A percentile compares a stretch with the other conserved stretches of the same genome.
These are phyloP conservation scores for Triticum monococcum DNA, from an alignment of 176 grass and related monocot genomes.

Conservation along the genomic window DNA sequence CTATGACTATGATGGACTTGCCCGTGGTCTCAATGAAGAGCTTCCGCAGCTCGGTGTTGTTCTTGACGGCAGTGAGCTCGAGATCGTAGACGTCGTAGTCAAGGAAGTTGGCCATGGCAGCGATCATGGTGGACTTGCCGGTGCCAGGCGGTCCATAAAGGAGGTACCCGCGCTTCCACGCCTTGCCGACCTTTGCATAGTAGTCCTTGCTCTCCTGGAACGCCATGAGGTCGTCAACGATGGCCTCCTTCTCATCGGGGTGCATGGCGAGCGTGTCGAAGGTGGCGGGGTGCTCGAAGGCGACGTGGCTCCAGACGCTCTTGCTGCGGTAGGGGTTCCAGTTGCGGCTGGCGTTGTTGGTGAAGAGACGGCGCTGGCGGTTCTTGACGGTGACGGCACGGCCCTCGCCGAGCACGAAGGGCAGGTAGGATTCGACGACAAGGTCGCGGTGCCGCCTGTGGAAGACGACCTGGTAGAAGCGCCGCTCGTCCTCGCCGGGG, in stretches of 20 bases:
- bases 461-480: slow-evolving; percentile 52
- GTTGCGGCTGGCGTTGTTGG: slow-evolving; percentile 44
- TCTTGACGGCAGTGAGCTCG: slow-evolving; percentile 61
- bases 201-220: slow-evolving; percentile 63
- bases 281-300: slow-evolving; percentile 67
- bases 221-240: slow-evolving; percentile 52
- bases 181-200: slow-evolving; percentile 64
- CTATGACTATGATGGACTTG: slow-evolving; percentile 74
- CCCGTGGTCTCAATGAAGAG: slow-evolving; percentile 73
- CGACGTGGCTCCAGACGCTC: slow-evolving; percentile 53
- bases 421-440: slow-evolving; percentile 43
- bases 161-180: slow-evolving; percentile 66
- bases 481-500: background rate
- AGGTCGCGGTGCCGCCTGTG: slow-evolving; percentile 50
- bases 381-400: slow-evolving; percentile 41
- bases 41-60: slow-evolving; percentile 69
- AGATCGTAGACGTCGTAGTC: slow-evolving; percentile 75
- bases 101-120: slow-evolving; percentile 70
- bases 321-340: slow-evolving; percentile 24
- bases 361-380: slow-evolving; percentile 67
- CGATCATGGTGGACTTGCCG: slow-evolving; percentile 82
- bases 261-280: slow-evolving; percentile 73
- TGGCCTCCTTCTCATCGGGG: slow-evolving; percentile 35
- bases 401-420: slow-evolving; percentile 34
- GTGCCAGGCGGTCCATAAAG: slow-evolving; percentile 46